phyloP scores from a whole-genome alignment of 495 filamentous ascomycete genomes.

The Chaetomium tenue region DNA sequence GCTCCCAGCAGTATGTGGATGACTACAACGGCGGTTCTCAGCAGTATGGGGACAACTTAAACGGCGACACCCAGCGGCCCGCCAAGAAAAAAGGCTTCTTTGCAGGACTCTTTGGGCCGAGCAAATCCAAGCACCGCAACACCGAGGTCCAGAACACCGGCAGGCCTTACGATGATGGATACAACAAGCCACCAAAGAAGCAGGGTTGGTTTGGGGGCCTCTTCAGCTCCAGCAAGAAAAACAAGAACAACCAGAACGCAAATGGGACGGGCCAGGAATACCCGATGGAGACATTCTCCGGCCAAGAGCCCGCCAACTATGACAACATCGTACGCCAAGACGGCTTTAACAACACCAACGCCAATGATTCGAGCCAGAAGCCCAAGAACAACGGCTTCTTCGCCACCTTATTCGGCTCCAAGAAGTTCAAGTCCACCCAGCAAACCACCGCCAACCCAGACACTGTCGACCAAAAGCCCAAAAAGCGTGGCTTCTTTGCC shows the following conservation, averaged over 20 bases:
- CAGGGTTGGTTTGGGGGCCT: background rate
- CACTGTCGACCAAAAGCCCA: background rate
- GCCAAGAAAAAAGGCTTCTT: background rate
- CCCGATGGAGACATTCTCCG: too few species aligned
- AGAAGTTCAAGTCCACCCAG: background rate
- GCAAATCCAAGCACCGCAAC: background rate
- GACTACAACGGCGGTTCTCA: background rate
- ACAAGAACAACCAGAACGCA: background rate
- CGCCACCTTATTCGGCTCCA: background rate
- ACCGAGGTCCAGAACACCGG: background rate
- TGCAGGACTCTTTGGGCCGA: background rate
- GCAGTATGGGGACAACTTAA: too few species aligned
- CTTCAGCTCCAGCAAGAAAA: slow-evolving; percentile 3
- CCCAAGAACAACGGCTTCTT: slow-evolving; percentile 9
- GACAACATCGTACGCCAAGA: too few species aligned
- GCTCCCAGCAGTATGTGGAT: background rate
- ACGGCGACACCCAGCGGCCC: background rate
- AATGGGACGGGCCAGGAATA: background rate
- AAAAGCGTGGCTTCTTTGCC: slow-evolving; percentile 14
- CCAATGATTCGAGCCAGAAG: background rate
- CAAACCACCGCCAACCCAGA: background rate
- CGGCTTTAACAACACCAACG: background rate
- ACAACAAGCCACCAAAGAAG: background rate
- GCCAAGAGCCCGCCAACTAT: too few species aligned
- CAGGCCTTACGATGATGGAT: background rate